These are phyloP conservation scores for Neopestalotiopsis sp. DNA, from an alignment of 2,329 filamentous ascomycete species.

Conservation along the genomic window DNA sequence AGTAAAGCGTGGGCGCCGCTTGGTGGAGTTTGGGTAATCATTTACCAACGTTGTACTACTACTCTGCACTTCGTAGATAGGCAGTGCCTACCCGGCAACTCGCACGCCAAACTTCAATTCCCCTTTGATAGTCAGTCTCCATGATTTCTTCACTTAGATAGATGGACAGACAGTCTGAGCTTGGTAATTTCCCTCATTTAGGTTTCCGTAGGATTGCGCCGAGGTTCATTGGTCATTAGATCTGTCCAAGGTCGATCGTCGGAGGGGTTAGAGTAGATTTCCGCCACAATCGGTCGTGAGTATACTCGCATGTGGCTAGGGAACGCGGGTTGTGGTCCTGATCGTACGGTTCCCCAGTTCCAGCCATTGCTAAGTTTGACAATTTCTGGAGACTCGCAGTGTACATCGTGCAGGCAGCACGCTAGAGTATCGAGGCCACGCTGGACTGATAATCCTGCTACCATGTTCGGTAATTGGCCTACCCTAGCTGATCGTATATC, in stretches of 20 bases:
- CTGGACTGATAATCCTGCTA: neutral
- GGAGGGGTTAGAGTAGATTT: neutral
- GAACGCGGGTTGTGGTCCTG: neutral
- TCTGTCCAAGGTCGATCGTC: neutral
- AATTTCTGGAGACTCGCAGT: neutral
- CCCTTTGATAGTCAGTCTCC: neutral
- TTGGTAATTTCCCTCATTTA: neutral
- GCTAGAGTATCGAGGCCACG: neutral
- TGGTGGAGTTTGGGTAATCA: neutral
- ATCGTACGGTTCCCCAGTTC: neutral
- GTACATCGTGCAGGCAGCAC: neutral
- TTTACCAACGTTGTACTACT: neutral
- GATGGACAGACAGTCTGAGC: neutral
- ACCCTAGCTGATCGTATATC: neutral
- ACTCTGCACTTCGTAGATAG: neutral
- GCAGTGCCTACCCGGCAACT: neutral
- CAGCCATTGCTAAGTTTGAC: neutral
- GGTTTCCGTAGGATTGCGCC: neutral
- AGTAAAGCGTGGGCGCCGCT: neutral
- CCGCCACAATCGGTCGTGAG: neutral
- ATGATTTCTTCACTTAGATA: neutral
- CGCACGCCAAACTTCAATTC: neutral
- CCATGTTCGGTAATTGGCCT: constrained; percentile 7
- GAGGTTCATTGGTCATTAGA: neutral
- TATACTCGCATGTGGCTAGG: neutral